phyloP scores from a whole-genome alignment of 2,329 filamentous ascomycete genomes.

The Venturiaceae sp. region DNA sequence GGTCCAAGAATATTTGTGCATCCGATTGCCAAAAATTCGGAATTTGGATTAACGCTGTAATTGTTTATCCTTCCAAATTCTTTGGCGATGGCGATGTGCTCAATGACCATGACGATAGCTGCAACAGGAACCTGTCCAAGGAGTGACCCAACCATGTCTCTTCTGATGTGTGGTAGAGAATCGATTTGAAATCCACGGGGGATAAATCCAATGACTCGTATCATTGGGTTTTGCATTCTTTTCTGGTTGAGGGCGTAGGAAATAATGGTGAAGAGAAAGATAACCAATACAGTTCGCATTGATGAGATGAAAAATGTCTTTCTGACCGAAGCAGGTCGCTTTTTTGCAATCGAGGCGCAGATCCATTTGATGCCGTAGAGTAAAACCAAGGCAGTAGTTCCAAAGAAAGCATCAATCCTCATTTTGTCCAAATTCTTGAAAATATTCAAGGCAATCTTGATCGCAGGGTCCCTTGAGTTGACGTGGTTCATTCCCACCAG shows the following conservation, averaged over 20 bases:
- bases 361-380: slow-evolving; percentile 49
- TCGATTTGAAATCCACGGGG: background rate
- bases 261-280: slow-evolving; percentile 76
- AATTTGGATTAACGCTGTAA: slow-evolving; percentile 92
- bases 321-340: slow-evolving; percentile 55
- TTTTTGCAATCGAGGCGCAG: slow-evolving; percentile 51
- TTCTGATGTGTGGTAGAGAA: background rate
- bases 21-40: slow-evolving; percentile 90
- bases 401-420: slow-evolving; percentile 74
- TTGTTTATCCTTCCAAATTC: slow-evolving; percentile 94
- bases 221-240: no score
- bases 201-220: background rate
- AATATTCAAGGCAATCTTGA: slow-evolving; percentile 75
- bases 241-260: no score
- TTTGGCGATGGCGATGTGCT: slow-evolving; percentile 92
- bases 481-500: slow-evolving; percentile 72
- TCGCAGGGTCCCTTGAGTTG: slow-evolving; percentile 68
- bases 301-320: slow-evolving; percentile 74
- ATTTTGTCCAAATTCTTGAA: slow-evolving; percentile 61
- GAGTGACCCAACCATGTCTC: background rate
- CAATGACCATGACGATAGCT: slow-evolving; percentile 78
- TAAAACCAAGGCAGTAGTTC: slow-evolving; percentile 66
- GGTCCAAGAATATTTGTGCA: slow-evolving; percentile 82
- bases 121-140: slow-evolving; percentile 61
- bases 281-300: slow-evolving; percentile 73